Evolutionary conservation across 2,329 filamentous ascomycete genomes (phyloP).

Genomic region (Berkeleyomyces rouxiae): DNA sequence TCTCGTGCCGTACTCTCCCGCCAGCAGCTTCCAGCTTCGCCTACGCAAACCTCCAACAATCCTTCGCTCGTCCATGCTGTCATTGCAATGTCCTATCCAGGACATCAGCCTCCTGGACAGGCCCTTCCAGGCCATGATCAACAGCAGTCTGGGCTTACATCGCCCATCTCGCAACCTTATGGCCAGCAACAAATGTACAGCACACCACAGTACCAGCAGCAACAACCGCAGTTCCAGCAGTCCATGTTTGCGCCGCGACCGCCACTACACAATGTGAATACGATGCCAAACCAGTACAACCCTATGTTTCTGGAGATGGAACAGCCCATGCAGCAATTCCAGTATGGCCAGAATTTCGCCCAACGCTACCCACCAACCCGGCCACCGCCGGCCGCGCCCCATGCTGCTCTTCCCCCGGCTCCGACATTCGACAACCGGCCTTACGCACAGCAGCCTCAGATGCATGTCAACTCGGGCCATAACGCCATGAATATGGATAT

Average conservation of each 20-base stretch:
- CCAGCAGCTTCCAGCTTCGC: neutral
- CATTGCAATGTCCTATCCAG: slow-evolving; percentile 24
- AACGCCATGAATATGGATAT: slow-evolving; percentile 9
- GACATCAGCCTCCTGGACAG: slow-evolving; percentile 19
- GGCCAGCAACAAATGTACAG: slow-evolving; percentile 13
- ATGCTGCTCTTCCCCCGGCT: neutral
- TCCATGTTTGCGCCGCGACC: slow-evolving; percentile 12
- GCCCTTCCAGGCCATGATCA: slow-evolving; percentile 18
- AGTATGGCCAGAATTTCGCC: slow-evolving; percentile 4
- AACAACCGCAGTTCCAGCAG: slow-evolving; percentile 18
- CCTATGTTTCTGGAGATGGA: slow-evolving; percentile 7
- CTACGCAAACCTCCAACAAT: neutral
- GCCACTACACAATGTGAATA: slow-evolving; percentile 16
- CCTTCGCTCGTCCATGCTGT: slow-evolving; percentile 9
- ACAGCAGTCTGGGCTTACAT: slow-evolving; percentile 15
- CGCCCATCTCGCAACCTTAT: slow-evolving; percentile 15
- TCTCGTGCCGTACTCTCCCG: too few relatives aligned
- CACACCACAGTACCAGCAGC: slow-evolving; percentile 19
- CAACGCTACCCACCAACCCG: slow-evolving; percentile 1
- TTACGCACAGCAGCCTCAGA: slow-evolving; percentile 20
- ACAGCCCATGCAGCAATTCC: slow-evolving; percentile 8
- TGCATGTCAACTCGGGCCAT: slow-evolving; percentile 17
- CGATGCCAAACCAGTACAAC: slow-evolving; percentile 15
- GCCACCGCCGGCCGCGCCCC: neutral
- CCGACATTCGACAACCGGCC: slow-evolving; percentile 18